A percentile compares a stretch with the other conserved stretches of the same genome.
phyloP scores from a whole-genome alignment of 495 filamentous ascomycete genomes.

The Penicillium lagena region DNA sequence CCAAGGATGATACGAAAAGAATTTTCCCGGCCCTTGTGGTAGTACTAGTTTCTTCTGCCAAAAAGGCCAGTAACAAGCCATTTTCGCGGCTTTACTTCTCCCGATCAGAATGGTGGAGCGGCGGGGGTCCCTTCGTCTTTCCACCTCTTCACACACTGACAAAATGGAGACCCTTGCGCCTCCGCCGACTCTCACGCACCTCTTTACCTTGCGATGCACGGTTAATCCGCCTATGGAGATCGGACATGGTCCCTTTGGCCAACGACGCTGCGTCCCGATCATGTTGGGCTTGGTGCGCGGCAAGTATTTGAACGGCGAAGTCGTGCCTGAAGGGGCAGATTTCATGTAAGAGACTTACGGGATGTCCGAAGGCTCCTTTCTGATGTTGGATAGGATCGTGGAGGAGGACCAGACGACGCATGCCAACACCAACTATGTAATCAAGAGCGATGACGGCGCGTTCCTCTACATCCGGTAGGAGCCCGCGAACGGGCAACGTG shows the following conservation, averaged over 20 bases:
- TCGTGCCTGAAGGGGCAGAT: constrained; percentile 23
- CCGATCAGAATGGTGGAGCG: too few relatives aligned
- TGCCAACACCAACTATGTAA: constrained; percentile 25
- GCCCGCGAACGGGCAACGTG: too few relatives aligned
- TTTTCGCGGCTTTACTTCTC: too few relatives aligned
- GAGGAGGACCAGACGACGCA: constrained; percentile 22
- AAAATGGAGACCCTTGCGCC: constrained; percentile 18
- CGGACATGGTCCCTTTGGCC: constrained; percentile 22
- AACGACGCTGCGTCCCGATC: constrained; percentile 24
- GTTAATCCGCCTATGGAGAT: constrained; percentile 25
- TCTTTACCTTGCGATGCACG: constrained; percentile 24
- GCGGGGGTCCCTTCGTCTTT: too few relatives aligned
- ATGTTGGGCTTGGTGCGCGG: constrained; percentile 15
- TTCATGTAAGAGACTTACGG: constrained; percentile 13
- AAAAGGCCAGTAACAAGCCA: too few relatives aligned
- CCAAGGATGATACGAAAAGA: too few relatives aligned
- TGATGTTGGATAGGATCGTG: constrained; percentile 11
- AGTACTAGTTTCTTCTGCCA: too few relatives aligned
- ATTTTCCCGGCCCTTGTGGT: too few relatives aligned
- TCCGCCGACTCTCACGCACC: constrained; percentile 18
- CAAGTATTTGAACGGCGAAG: constrained; percentile 19
- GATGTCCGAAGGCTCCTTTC: too few relatives aligned
- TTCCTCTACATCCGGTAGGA: constrained; percentile 22
- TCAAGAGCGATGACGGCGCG: constrained; percentile 23
- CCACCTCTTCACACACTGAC: background rate